Conservation (phyloP, 768 basidiomycete species). For the Collybia nuda region DNA sequence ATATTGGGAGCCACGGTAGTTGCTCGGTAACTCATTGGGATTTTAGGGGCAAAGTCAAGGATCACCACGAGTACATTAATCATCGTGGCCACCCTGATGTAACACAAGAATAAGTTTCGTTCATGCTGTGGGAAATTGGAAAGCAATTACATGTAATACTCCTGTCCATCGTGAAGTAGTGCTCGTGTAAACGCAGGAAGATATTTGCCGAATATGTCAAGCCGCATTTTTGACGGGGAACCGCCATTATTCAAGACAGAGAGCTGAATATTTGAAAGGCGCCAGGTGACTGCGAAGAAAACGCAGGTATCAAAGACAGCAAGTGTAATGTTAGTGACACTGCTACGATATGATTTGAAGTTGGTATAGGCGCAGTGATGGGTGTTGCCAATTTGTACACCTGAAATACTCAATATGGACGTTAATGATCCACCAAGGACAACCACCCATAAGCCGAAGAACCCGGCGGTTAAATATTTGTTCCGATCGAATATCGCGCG, state of each 20-base stretch:
- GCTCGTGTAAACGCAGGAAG: background rate
- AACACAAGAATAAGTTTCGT: background rate
- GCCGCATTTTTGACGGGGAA: background rate
- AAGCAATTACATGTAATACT: conserved; percentile 8
- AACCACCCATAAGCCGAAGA: background rate
- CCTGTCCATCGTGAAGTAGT: background rate
- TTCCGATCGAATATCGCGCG: conserved; percentile 1
- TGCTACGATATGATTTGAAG: background rate
- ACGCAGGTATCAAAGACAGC: background rate
- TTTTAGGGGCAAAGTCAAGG: background rate
- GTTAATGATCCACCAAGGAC: background rate
- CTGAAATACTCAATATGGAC: background rate
- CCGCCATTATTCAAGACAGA: background rate
- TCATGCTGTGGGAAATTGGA: no score
- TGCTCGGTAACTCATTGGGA: background rate
- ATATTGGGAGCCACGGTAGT: background rate
- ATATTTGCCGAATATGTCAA: background rate
- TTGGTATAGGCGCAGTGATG: background rate
- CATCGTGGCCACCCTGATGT: background rate
- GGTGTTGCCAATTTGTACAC: background rate
- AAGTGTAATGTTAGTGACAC: background rate
- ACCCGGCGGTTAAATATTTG: background rate
- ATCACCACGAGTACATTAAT: background rate
- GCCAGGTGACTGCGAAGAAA: background rate
- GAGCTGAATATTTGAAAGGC: background rate